Conservation (phyloP, 768 basidiomycete genomes). For the Favolaschia claudopus region DNA sequence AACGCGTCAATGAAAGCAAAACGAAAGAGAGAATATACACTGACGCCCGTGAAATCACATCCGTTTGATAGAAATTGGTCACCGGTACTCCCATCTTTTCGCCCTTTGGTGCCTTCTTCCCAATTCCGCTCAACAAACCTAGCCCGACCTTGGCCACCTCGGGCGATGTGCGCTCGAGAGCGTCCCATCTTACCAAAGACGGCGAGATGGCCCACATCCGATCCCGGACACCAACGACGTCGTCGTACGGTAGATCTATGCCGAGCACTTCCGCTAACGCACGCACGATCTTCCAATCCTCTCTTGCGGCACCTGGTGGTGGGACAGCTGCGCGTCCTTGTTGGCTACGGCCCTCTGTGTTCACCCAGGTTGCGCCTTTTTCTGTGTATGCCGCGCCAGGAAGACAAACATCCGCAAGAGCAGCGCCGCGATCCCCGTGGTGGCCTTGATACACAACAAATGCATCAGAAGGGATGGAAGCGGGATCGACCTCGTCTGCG, state of each 20-base stretch:
- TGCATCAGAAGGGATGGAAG: constrained; percentile 86
- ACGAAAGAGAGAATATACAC: constrained; percentile 42
- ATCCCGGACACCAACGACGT: constrained; percentile 82
- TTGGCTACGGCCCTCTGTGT: constrained; percentile 95
- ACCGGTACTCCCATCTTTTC: constrained; percentile 74
- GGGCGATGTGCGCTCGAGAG: constrained; percentile 75
- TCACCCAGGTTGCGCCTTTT: constrained; percentile 89
- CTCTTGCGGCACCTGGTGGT: constrained; percentile 93
- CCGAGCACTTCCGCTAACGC: constrained; percentile 92
- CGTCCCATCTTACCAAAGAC: constrained; percentile 85
- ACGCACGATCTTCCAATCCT: constrained; percentile 98
- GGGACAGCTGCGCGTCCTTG: constrained; percentile 90
- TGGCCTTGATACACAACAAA: constrained; percentile 99
- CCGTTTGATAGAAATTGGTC: constrained; percentile 94
- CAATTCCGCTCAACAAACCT: constrained; percentile 55
- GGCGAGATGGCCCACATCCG: constrained; percentile 98
- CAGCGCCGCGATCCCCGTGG: constrained; percentile 96
- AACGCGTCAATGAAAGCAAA: not conserved
- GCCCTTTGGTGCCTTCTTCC: constrained; percentile 45
- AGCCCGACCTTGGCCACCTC: constrained; percentile 79
- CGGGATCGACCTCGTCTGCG: constrained; percentile 92
- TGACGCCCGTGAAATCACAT: constrained; percentile 91
- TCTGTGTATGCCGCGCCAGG: constrained; percentile 96
- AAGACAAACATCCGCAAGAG: constrained; percentile 95
- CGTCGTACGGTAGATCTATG: constrained; percentile 86